Percentiles rank a stretch among this genome's conserved stretches.
Evolutionary conservation across 371 early-diverging fungal genomes (phyloP).

Genomic region (Mortierella sp.): DNA sequence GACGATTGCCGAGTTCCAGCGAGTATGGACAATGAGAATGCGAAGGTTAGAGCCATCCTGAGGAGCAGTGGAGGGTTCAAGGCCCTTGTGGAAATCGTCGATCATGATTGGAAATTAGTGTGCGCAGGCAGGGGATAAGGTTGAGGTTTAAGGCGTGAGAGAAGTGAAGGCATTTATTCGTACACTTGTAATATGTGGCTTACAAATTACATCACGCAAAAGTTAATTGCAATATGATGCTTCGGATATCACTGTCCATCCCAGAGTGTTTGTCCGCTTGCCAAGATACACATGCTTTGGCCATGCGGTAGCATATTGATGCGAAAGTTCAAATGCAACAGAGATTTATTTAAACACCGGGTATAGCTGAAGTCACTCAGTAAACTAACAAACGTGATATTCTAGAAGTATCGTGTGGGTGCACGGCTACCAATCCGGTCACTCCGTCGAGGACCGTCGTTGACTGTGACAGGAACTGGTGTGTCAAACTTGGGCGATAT

Average conservation of each 20-base stretch:
- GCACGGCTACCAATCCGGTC: neutral
- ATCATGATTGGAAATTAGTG: conserved; percentile 31
- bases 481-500: conserved; percentile 6
- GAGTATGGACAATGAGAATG: conserved; percentile 90
- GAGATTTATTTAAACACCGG: neutral
- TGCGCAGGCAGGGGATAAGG: neutral
- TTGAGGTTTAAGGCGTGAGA: neutral
- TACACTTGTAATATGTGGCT: neutral
- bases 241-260: too few relatives aligned
- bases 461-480: conserved; percentile 8
- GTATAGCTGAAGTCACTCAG: neutral
- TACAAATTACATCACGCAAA: neutral
- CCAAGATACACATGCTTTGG: too few relatives aligned
- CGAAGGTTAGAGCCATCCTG: conserved; percentile 81
- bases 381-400: neutral
- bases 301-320: too few relatives aligned
- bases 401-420: neutral
- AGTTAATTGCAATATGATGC: neutral
- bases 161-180: neutral
- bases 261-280: too few relatives aligned
- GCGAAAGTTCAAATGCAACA: neutral
- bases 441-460: conserved; percentile 10
- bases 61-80: conserved; percentile 65
- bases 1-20: conserved; percentile 93
- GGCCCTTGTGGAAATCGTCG: conserved; percentile 78